Evolutionary conservation across 129 eudicot genomes (phyloP).

Genomic region (Saussurea involucrata): DNA sequence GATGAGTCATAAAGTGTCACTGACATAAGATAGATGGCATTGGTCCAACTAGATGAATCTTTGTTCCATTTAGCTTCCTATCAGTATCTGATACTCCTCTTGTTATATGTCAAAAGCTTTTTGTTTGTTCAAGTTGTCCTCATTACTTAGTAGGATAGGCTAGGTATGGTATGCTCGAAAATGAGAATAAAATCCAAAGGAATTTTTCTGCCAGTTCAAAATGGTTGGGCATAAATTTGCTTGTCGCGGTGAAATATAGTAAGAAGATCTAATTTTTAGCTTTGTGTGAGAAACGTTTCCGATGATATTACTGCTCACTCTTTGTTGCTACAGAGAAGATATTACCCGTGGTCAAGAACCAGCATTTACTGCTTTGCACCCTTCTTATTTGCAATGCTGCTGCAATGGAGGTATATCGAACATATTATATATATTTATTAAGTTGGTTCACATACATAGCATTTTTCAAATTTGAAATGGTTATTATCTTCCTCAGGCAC

Average conservation of each 20-base stretch:
- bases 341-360: slow-evolving; percentile 81
- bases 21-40: neutral
- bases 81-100: neutral
- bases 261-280: neutral
- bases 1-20: neutral
- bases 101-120: neutral
- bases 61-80: neutral
- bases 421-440: neutral
- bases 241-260: neutral
- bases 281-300: neutral
- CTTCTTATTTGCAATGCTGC: slow-evolving; percentile 96
- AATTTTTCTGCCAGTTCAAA: neutral
- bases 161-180: neutral
- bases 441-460: neutral
- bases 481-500: slow-evolving; percentile 57
- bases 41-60: neutral
- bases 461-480: neutral
- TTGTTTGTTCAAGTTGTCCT: neutral
- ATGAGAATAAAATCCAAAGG: neutral
- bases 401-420: slow-evolving; percentile 82
- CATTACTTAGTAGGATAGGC: neutral
- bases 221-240: neutral
- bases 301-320: neutral
- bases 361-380: slow-evolving; percentile 87
- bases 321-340: slow-evolving; percentile 63